phyloP scores from a whole-genome alignment of 2,329 filamentous ascomycete species.

The Beauveria scarabaeidicola region DNA sequence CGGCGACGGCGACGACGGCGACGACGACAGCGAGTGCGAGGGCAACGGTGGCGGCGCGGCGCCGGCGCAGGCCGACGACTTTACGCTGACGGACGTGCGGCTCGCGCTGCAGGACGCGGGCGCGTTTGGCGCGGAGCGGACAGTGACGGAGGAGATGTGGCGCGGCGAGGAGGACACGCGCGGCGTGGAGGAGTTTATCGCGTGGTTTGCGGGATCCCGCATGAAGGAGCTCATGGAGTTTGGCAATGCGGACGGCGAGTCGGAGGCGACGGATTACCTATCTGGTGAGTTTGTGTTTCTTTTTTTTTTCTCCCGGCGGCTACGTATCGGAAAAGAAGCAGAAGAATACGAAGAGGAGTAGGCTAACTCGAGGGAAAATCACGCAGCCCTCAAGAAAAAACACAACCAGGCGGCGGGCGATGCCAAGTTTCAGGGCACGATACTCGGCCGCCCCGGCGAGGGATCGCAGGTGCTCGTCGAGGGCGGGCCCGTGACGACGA shows the following conservation, averaged over 20 bases:
- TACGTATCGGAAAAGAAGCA: background rate
- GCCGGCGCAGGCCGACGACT: slow-evolving; percentile 39
- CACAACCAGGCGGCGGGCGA: slow-evolving; percentile 85
- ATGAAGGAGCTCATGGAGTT: slow-evolving; percentile 77
- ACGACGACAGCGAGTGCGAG: too few species aligned
- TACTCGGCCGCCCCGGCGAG: slow-evolving; percentile 67
- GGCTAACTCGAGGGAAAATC: background rate
- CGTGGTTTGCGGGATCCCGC: slow-evolving; percentile 66
- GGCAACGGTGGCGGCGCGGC: background rate
- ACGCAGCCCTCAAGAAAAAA: slow-evolving; percentile 74
- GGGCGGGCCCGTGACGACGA: slow-evolving; percentile 47
- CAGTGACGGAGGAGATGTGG: slow-evolving; percentile 61
- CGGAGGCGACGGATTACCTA: slow-evolving; percentile 61
- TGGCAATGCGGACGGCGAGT: slow-evolving; percentile 60
- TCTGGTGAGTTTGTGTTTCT: slow-evolving; percentile 40
- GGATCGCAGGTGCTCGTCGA: slow-evolving; percentile 67
- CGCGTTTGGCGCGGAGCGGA: slow-evolving; percentile 59
- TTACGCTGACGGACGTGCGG: slow-evolving; percentile 63
- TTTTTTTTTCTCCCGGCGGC: background rate
- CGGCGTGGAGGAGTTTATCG: slow-evolving; percentile 69
- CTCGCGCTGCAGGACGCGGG: slow-evolving; percentile 79
- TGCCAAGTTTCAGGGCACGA: slow-evolving; percentile 74
- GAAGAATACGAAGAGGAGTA: background rate
- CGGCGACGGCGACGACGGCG: too few species aligned
- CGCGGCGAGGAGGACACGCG: slow-evolving; percentile 63